Base-by-base conservation (phyloP, 495 filamentous ascomycete species). In the Daldinia caldariorum region DNA sequence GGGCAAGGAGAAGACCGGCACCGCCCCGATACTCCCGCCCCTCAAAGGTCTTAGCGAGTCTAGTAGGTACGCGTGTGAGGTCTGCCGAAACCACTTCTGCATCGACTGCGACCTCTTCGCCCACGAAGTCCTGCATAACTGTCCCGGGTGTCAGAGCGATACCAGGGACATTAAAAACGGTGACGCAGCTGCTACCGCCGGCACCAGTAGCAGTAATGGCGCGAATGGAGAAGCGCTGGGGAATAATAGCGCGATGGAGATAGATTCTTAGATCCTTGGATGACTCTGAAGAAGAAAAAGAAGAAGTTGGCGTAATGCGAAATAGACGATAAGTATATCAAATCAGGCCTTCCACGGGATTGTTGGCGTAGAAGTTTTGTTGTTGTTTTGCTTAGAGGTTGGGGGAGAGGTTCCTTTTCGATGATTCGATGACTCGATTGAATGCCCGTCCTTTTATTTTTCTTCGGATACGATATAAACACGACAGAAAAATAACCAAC, bases 81-180 rank as follows among this genome's bases (percentile, higher is more conserved):
- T 86, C 37, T 99, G 95, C 77, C 77, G 84, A 6, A 90, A 92
- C 55, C 93, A 97, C 77, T 99, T 98, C 74, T 99, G 95, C 84
- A 94, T 98, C 70, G 96, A 98, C 77, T 99, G 96, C 75, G 96
- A 98, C 79, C 86, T 97, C 5, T 98, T 92, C 80, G 90, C 91
- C 22, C 95, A 99, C 79, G 92, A 97, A 79, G 88, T 93, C 4
- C 85, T 97, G 45, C 94, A 99, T 77, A 97, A 97, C 76, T 99
- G 95, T 72, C 94, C 95, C 13, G 94, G 94, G 0, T 99, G 95
- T 77, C 91, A 97, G 81, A 92, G 91, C 78, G 83, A 84, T 59
- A 77, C 76, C 2, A 67, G 77, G 6, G 75, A 39, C 13, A 13
- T 45, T 58, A 55, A 20, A 54, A 61, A 39, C 13, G n/a, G 47